phyloP scores from a whole-genome alignment of 441 rosid species.

The Metrosideros polymorpha region DNA sequence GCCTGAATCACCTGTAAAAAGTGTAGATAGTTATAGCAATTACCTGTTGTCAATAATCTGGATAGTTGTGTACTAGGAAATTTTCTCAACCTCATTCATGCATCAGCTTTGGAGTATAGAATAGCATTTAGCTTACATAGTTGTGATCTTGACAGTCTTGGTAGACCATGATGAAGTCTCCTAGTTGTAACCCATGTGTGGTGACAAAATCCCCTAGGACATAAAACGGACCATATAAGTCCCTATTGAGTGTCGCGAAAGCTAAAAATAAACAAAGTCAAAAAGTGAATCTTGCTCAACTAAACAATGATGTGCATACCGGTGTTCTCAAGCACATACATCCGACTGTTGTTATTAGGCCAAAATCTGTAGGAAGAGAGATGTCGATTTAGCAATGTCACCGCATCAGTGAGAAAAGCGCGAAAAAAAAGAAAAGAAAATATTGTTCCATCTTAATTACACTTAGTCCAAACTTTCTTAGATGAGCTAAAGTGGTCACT shows the following conservation, averaged over 20 bases:
- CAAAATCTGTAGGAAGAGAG: conserved; percentile 50
- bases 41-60: neutral
- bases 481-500: neutral
- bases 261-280: neutral
- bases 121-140: conserved; percentile 34
- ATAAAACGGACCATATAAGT: neutral
- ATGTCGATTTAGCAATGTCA: neutral
- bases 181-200: conserved; percentile 66
- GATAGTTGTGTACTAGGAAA: neutral
- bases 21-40: neutral
- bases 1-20: conserved; percentile 72
- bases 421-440: neutral
- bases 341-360: conserved; percentile 96
- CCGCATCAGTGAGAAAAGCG: neutral
- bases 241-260: neutral
- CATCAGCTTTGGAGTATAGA: no score
- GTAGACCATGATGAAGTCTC: conserved; percentile 78
- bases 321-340: conserved; percentile 95
- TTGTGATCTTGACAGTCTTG: conserved; percentile 49
- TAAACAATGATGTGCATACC: conserved; percentile 28
- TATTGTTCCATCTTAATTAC: neutral
- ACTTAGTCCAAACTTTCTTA: neutral
- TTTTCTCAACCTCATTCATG: neutral
- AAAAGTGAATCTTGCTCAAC: neutral
- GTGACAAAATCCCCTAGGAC: conserved; percentile 75